Evolutionary conservation across 345 rosid genomes (phyloP), one percentile per base, ranked within the genome.

Genomic region (Brassica nigra): DNA sequence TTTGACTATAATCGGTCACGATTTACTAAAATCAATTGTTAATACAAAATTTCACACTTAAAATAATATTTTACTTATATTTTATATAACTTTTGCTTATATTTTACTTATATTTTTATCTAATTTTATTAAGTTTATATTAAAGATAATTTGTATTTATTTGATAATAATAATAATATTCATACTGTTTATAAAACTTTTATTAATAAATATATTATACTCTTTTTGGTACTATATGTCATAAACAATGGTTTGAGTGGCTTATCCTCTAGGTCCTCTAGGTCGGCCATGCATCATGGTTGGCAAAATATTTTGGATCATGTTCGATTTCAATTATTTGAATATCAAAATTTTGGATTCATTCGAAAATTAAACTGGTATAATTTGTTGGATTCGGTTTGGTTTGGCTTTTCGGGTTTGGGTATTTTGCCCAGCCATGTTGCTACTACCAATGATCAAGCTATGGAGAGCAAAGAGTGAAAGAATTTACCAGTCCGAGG

Each of bases 401-500:
- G 14, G 14, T 1, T 5, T 34, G 7, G 7, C 37, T 34, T 34
- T 34, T 34, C 7, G 37, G 37, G 49, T 42, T 42, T 4, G 49
- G 49, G 4, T 42, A 10, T 42, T 42, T 42, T 3, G 5, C 14
- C 49, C 1, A 10, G 4, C 14, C 49, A 16, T 20, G 14, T 42
- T 42, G 44, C 47, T 39, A 39, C 47, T 39, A 39, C 47, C 6
- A 18, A 59, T 12, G 8, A 62, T 44, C 37, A 8, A 54, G 15
- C 12, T 63, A 12, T 74, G 44, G 55, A 47, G 30, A 70, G 70
- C 12, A 23, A 34, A 12, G 3, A 75, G 79, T 71, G 14, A 31
- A 67, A 66, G 34, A 49, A 10, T 80, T 85, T 86, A 95, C 99
- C 90, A 90, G 75, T 82, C 91, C 90, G 15, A 95, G 87, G 81